Conservation (phyloP, 2,329 filamentous ascomycete genomes). For the Rhynchosporium secalis region DNA sequence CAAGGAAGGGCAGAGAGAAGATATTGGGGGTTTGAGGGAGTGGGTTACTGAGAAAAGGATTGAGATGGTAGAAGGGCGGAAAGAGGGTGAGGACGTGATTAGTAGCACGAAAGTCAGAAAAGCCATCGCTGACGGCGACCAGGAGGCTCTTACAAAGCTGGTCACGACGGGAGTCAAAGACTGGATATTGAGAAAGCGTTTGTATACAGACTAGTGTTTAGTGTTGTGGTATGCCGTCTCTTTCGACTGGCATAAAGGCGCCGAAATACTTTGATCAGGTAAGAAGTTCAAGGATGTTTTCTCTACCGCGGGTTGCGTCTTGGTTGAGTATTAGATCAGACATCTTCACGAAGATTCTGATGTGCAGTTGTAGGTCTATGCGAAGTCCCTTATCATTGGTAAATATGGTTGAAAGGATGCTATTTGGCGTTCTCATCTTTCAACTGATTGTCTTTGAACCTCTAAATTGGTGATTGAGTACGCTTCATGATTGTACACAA, state of each 20-base stretch:
- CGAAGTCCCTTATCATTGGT: too few species aligned
- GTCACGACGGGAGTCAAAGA: slow-evolving; percentile 57
- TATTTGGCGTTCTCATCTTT: too few species aligned
- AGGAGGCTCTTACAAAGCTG: slow-evolving; percentile 50
- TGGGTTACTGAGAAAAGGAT: slow-evolving; percentile 58
- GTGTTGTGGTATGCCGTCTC: slow-evolving; percentile 29
- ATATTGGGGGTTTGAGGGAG: slow-evolving; percentile 53
- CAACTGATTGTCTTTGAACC: too few species aligned
- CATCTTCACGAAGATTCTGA: too few species aligned
- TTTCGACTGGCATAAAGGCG: not conserved
- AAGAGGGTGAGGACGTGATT: slow-evolving; percentile 46
- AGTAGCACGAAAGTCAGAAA: slow-evolving; percentile 64
- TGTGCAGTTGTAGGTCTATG: too few species aligned
- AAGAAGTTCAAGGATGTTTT: not conserved
- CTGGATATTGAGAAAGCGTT: slow-evolving; percentile 56
- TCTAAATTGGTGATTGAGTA: too few species aligned
- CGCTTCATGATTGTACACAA: too few species aligned
- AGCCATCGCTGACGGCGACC: slow-evolving; percentile 51
- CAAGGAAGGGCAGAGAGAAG: slow-evolving; percentile 48
- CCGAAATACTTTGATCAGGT: not conserved
- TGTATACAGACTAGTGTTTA: slow-evolving; percentile 51
- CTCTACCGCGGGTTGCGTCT: too few species aligned
- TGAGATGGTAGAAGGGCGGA: slow-evolving; percentile 53
- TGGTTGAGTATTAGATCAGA: too few species aligned
- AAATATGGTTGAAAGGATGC: too few species aligned